phyloP scores from a whole-genome alignment of 208 protist genomes.

The Crithidia fasciculata region DNA sequence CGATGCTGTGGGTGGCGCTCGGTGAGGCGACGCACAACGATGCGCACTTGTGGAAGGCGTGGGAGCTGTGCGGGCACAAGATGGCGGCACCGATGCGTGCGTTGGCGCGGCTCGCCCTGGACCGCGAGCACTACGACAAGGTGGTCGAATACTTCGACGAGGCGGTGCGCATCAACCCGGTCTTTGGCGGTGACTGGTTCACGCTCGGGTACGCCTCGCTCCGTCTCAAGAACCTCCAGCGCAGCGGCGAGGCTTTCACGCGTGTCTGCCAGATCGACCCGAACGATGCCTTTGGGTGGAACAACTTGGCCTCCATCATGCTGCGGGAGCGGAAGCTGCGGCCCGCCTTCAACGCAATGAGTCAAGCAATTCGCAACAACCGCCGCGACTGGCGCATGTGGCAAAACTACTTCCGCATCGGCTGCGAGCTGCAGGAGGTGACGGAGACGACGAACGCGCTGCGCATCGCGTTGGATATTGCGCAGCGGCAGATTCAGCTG shows the following conservation, averaged over 20 bases:
- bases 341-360: slow-evolving; percentile 91
- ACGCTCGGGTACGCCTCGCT: slow-evolving; percentile 86
- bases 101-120: slow-evolving; percentile 80
- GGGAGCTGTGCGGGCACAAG: slow-evolving; percentile 84
- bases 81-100: slow-evolving; percentile 90
- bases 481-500: slow-evolving; percentile 67
- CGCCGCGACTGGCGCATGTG: slow-evolving; percentile 91
- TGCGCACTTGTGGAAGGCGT: slow-evolving; percentile 87
- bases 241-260: slow-evolving; percentile 88
- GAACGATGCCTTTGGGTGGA: slow-evolving; percentile 90
- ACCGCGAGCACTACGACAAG: slow-evolving; percentile 86
- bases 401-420: slow-evolving; percentile 93
- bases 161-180: slow-evolving; percentile 83
- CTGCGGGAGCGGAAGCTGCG: slow-evolving; percentile 77
- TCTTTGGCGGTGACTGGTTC: slow-evolving; percentile 94
- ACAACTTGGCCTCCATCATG: slow-evolving; percentile 90
- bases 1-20: slow-evolving; percentile 89
- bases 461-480: slow-evolving; percentile 78
- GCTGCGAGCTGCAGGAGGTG: slow-evolving; percentile 85
- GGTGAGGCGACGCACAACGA: slow-evolving; percentile 90
- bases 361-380: slow-evolving; percentile 88
- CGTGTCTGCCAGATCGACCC: slow-evolving; percentile 91
- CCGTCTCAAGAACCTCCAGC: slow-evolving; percentile 66
- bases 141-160: slow-evolving; percentile 92
- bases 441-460: slow-evolving; percentile 85